Base-by-base conservation (phyloP, 257 asterid species). In the Jacaranda copaia region DNA sequence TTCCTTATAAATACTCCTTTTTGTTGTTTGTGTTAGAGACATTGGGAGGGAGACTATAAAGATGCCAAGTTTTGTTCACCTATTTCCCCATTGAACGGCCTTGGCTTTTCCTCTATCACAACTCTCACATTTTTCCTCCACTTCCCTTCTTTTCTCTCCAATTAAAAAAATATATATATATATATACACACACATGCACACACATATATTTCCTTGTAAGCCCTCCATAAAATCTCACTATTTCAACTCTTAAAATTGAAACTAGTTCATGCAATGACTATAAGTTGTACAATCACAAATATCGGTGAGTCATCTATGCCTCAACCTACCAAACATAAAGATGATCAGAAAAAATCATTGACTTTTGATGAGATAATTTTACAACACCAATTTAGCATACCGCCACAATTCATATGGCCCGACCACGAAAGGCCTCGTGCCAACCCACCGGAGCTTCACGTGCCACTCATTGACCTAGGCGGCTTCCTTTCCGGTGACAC, bases 341-440 rank as follows among this genome's bases (percentile, higher is more conserved):
- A 77, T 10, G 69, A 81, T 0, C 79, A 42, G 12, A 73, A 80
- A 9, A 74, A 65, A 25, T 64, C 89, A 3, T 51, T 88, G 5
- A 48, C 79, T 46, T 92, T 92, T 57, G 93, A 92, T 10, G 89
- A 90, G 4, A 77, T 85, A 0, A 70, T 84, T 12, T 42, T 92
- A 9, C 77, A 74, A 45, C 84, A 83, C 66, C 85, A 88, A 25
- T 13, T 75, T 57, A 60, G 67, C 69, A 81, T 93, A 19, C 97
- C 98, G 0, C 16, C 87, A 3, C 89, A 93, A 62, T 93, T 91
- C 80, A 70, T 93, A 11, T 93, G 98, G 98, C 97, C 98, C 2
- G 88, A 89, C 55, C 79, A 88, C 25, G 97, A 93, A 77, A 77
- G 88, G 51, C 93, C 97, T 5, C n/a, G 68, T 8, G 68, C 77